These are phyloP conservation scores for Flaveria floridana DNA, from an alignment of 140 eudicot species.

Conservation along the genomic window DNA sequence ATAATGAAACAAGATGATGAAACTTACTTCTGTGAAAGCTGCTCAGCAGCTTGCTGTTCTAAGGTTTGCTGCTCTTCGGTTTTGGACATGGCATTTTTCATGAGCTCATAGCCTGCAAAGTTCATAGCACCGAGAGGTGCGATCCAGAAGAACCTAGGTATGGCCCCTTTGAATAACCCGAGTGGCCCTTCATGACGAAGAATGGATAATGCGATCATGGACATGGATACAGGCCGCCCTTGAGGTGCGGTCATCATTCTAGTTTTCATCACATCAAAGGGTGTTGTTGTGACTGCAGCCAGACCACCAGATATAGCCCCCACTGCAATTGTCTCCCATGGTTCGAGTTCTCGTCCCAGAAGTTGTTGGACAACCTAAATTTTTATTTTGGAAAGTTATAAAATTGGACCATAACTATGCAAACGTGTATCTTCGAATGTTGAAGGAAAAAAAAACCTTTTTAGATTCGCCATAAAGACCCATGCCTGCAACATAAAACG, in stretches of 20 bases:
- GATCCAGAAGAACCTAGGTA: constrained; percentile 97
- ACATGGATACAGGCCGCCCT: constrained; percentile 65
- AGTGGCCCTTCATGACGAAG: constrained; percentile 85
- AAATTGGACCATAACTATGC: neutral
- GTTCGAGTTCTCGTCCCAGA: constrained; percentile 72
- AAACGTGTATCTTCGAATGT: neutral
- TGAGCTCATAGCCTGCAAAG: constrained; percentile 93
- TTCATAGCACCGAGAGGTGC: constrained; percentile 98
- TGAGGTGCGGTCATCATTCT: constrained; percentile 91
- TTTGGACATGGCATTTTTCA: constrained; percentile 74
- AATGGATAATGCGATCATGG: constrained; percentile 75
- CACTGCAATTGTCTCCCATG: constrained; percentile 94
- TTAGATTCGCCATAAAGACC: constrained; percentile 92
- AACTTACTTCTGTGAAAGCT: constrained; percentile 39
- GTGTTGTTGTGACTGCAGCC: constrained; percentile 94
- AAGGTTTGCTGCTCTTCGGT: constrained; percentile 44
- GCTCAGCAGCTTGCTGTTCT: constrained; percentile 40
- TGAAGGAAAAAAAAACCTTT: constrained; percentile 48
- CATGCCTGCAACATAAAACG: constrained; percentile 95
- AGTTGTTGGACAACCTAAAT: constrained; percentile 60
- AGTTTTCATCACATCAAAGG: constrained; percentile 92
- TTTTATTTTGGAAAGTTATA: neutral
- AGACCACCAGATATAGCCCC: constrained; percentile 96
- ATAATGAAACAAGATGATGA: neutral
- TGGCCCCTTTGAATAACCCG: constrained; percentile 88